Evolutionary conservation across 1,284 basidiomycete genomes (phyloP).

Genomic region (Ustilago crameri): DNA sequence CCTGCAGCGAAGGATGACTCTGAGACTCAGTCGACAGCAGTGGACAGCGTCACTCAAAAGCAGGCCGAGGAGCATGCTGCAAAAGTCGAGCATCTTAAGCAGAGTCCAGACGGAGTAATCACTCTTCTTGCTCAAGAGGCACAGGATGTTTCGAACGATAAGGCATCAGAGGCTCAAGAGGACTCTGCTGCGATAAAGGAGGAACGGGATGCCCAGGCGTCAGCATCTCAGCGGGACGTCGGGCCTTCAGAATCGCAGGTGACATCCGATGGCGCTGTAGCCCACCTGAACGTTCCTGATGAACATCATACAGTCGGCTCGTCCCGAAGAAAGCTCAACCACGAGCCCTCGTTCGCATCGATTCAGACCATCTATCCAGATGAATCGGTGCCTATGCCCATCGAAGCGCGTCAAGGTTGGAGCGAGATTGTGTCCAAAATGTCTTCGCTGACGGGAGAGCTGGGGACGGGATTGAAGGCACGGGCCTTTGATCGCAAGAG

Average conservation of each 20-base stretch:
- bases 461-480: conserved; percentile 13
- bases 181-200: not conserved
- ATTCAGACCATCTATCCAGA: conserved; percentile 31
- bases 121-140: conserved; percentile 39
- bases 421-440: conserved; percentile 53
- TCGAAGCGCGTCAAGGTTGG: conserved; percentile 57
- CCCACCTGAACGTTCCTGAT: not conserved
- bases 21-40: not conserved
- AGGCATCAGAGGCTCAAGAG: conserved; percentile 19
- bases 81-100: conserved; percentile 39
- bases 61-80: conserved; percentile 23
- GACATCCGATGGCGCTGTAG: not conserved
- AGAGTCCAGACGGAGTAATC: conserved; percentile 45
- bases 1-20: not conserved
- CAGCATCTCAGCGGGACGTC: too few relatives aligned
- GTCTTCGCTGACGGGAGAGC: conserved; percentile 32
- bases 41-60: conserved; percentile 8
- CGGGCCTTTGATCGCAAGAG: conserved; percentile 18
- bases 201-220: not conserved
- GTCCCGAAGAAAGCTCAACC: conserved; percentile 19
- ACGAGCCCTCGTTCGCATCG: conserved; percentile 23
- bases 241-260: not conserved
- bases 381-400: conserved; percentile 22
- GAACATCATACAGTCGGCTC: not conserved
- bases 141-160: conserved; percentile 32